phyloP scores from a whole-genome alignment of 148 eudicot genomes.

The Chenopodium formosanum region DNA sequence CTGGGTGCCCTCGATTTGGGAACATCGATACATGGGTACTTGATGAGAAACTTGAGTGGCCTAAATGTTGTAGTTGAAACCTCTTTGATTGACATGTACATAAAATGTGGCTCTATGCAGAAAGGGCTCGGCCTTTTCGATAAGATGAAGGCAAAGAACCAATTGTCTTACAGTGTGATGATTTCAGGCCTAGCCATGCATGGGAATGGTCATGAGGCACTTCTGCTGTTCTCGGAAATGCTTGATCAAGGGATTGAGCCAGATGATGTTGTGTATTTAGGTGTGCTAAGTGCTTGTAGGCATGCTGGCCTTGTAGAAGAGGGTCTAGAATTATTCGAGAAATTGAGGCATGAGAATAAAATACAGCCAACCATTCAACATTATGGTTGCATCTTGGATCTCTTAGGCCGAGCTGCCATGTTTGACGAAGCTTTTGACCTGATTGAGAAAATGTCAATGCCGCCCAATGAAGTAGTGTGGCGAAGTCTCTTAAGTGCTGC shows the following conservation, averaged over 20 bases:
- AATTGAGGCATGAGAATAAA: conserved; percentile 44
- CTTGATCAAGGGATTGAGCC: conserved; percentile 43
- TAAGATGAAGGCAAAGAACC: conserved; percentile 44
- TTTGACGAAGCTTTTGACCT: conserved; percentile 48
- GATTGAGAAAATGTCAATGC: conserved; percentile 49
- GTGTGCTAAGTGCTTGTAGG: conserved; percentile 64
- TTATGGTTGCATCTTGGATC: conserved; percentile 61
- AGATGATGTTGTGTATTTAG: conserved; percentile 55
- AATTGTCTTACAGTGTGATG: conserved; percentile 48
- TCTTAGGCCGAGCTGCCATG: conserved; percentile 54
- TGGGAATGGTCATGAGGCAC: conserved; percentile 47
- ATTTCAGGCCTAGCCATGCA: conserved; percentile 59
- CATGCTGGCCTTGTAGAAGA: conserved; percentile 49
- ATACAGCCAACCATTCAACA: conserved; percentile 54
- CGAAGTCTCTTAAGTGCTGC: conserved; percentile 48
- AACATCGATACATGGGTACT: conserved; percentile 43
- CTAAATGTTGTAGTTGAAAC: conserved; percentile 56
- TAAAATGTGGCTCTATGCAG: conserved; percentile 53
- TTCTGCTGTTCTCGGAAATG: conserved; percentile 45
- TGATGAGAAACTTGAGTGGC: conserved; percentile 47
- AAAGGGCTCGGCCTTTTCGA: conserved; percentile 44
- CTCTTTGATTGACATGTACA: conserved; percentile 60
- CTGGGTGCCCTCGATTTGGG: conserved; percentile 53
- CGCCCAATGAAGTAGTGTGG: conserved; percentile 59
- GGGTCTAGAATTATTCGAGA: conserved; percentile 37